Evolutionary conservation across 768 basidiomycete species (phyloP).

Genomic region (Mycena capillaripes): DNA sequence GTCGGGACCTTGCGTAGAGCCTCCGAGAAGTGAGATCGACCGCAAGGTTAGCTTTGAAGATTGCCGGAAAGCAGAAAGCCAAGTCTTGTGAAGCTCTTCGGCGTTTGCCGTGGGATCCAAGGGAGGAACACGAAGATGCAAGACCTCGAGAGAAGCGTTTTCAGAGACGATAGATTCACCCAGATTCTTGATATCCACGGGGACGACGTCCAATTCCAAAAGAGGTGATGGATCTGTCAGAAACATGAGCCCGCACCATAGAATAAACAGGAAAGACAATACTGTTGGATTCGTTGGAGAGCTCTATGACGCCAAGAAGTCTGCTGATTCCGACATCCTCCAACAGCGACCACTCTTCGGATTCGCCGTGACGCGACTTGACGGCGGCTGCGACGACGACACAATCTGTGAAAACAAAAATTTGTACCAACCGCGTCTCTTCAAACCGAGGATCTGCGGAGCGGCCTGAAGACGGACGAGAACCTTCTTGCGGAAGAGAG

Average conservation of each 20-base stretch:
- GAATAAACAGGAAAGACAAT: background rate
- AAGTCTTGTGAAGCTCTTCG: slow-evolving; percentile 30
- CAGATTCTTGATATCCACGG: slow-evolving; percentile 27
- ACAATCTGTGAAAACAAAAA: slow-evolving; percentile 35
- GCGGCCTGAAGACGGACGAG: background rate
- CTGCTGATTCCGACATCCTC: slow-evolving; percentile 22
- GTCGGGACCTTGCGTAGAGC: background rate
- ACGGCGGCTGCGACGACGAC: slow-evolving; percentile 19
- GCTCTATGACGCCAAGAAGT: slow-evolving; percentile 24
- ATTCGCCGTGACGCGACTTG: slow-evolving; percentile 18
- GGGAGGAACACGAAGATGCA: slow-evolving; percentile 27
- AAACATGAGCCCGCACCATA: background rate
- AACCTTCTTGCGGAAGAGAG: background rate
- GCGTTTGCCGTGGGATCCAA: background rate
- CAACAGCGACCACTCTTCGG: slow-evolving; percentile 32
- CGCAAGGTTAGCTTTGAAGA: slow-evolving; percentile 31
- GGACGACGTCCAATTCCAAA: slow-evolving; percentile 32
- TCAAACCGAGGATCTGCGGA: background rate
- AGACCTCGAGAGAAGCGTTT: slow-evolving; percentile 26
- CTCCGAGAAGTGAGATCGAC: slow-evolving; percentile 26
- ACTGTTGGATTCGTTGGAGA: slow-evolving; percentile 11
- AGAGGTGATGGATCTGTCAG: slow-evolving; percentile 12
- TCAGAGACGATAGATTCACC: slow-evolving; percentile 12
- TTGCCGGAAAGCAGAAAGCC: slow-evolving; percentile 29
- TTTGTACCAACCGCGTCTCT: slow-evolving; percentile 23